Conservation (phyloP, 257 asterid genomes). For the Przewalskia tangutica region DNA sequence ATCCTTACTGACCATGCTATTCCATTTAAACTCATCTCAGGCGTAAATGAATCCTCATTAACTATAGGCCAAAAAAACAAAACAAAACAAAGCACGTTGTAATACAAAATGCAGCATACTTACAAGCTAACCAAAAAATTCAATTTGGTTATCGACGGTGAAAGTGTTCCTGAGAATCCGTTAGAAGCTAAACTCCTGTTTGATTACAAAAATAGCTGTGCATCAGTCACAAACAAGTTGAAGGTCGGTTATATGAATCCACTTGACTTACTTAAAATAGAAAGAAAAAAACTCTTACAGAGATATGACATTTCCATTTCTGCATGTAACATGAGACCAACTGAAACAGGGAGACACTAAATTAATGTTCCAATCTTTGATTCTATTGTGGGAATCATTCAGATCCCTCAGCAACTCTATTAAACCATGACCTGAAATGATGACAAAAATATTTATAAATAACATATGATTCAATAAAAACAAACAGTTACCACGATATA, state of each 20-base stretch:
- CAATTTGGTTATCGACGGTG: constrained; percentile 57
- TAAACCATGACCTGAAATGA: constrained; percentile 58
- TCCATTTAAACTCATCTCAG: too few relatives aligned
- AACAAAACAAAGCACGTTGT: too few relatives aligned
- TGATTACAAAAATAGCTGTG: neutral
- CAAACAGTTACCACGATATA: neutral
- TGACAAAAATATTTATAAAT: neutral
- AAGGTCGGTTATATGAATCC: neutral
- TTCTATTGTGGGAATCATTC: constrained; percentile 46
- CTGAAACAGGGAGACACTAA: constrained; percentile 85
- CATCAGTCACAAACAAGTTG: neutral
- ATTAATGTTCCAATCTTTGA: constrained; percentile 49
- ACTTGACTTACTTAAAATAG: neutral
- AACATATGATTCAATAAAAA: neutral
- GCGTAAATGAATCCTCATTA: too few relatives aligned
- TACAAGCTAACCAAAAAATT: constrained; percentile 59
- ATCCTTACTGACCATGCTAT: too few relatives aligned
- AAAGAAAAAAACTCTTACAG: constrained; percentile 27
- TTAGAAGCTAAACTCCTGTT: constrained; percentile 61
- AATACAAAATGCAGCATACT: constrained; percentile 10
- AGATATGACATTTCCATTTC: constrained; percentile 53
- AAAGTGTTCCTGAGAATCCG: constrained; percentile 76
- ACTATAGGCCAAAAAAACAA: too few relatives aligned
- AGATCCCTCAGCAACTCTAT: constrained; percentile 42
- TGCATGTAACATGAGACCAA: constrained; percentile 78